These are phyloP conservation scores for Neurospora sp. DNA, from an alignment of 495 filamentous ascomycete species.

Conservation along the genomic window DNA sequence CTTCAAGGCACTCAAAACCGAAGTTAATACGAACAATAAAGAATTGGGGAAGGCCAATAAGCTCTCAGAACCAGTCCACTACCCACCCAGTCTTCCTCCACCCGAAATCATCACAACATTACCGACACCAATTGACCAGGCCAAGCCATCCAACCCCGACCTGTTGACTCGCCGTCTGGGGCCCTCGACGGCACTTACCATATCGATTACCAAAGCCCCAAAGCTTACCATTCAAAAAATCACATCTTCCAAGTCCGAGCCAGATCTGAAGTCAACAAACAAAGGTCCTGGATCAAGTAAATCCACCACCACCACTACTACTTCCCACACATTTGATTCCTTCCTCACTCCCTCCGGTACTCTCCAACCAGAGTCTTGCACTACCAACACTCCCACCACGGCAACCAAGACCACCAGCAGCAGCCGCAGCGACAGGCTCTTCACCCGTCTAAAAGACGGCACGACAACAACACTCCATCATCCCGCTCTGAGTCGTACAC, in stretches of 20 bases:
- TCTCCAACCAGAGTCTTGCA: neutral
- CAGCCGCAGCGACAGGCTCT: neutral
- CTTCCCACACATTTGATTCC: neutral
- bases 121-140: neutral
- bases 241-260: neutral
- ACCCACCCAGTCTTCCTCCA: neutral
- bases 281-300: neutral
- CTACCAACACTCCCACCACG: neutral
- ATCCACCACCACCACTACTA: neutral
- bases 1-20: neutral
- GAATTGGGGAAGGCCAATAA: neutral
- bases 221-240: neutral
- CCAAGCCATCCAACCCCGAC: neutral
- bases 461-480: neutral
- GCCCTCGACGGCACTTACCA: neutral
- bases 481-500: neutral
- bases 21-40: neutral
- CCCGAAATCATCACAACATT: neutral
- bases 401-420: neutral
- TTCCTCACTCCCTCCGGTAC: neutral
- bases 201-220: neutral
- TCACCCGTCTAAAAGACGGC: neutral
- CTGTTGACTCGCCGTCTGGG: neutral
- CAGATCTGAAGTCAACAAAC: neutral
- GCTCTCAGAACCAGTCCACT: neutral